Base-by-base conservation (phyloP, 2,329 filamentous ascomycete species). In the Microcera coccophila region DNA sequence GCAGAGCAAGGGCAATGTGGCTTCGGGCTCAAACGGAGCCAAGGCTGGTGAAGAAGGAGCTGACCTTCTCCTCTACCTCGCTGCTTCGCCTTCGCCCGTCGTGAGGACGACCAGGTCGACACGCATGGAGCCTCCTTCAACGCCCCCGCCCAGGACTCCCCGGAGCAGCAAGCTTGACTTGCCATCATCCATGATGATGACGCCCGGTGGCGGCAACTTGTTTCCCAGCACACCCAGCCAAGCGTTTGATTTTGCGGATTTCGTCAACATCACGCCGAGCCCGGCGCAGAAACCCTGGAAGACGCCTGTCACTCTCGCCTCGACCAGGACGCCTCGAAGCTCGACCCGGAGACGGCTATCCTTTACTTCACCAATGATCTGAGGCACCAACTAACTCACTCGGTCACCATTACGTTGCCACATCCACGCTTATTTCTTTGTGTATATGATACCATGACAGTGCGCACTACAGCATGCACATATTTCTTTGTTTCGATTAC, bases 241-340 rank as follows among this genome's bases (percentile, higher is more conserved):
- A 60, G 70, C 66, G 36, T 94, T 97, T 66, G 94, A 97, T 70
- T 95, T 97, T 69, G 82, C 90, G 39, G 93, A 98, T 62, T 98
- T 95, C 67, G 85, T 97, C 62, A 96, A 97, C 68, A 91, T 97
- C 63, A 95, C 93, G 5, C 93, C 93, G 1, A 95, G 89, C 60
- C 93, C 93, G 16, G 93, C 89, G 19, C 93, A 96, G 69, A 88
- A 82, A 54, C 78, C 83, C 9, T 96, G 90, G 87, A 88, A 85
- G 63, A 95, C 90, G 1, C 90, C 89, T 10, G 65, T 81, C 10
- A 75, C 79, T 20, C 72, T 74, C 21, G 62, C 69, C 15, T 58
- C 65, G 9, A 63, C 69, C 40, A 74, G 73, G 58, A 82, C 79
- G 33, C 79, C 79, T 8, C 62, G 78, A 44, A 87, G 81, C 54